Evolutionary conservation across 2,329 filamentous ascomycete species (phyloP).

Genomic region (Diaporthe vaccinii): DNA sequence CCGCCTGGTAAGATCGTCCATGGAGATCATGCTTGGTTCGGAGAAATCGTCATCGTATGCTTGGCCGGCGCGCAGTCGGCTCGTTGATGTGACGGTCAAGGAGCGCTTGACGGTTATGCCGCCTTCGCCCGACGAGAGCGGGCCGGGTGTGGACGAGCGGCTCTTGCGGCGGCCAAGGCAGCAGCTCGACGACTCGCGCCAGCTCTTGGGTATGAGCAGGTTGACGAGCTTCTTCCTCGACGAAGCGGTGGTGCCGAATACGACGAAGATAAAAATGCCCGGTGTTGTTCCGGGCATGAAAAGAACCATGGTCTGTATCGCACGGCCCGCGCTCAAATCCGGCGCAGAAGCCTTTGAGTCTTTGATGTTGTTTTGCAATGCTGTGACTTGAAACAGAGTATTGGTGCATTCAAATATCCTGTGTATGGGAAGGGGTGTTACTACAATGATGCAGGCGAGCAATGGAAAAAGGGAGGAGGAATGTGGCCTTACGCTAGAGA

Average conservation of each 20-base stretch:
- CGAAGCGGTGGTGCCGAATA: conserved; percentile 45
- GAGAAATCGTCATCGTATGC: conserved; percentile 10
- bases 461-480: too few relatives aligned
- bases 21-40: conserved; percentile 33
- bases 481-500: conserved; percentile 42
- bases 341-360: conserved; percentile 38
- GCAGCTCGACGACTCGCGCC: conserved; percentile 14
- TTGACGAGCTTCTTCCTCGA: conserved; percentile 43
- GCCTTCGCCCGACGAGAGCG: neutral
- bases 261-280: conserved; percentile 43
- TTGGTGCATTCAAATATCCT: conserved; percentile 48
- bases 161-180: neutral
- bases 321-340: conserved; percentile 42
- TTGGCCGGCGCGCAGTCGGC: conserved; percentile 14
- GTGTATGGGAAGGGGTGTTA: neutral
- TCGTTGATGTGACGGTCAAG: conserved; percentile 37
- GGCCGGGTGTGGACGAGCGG: neutral
- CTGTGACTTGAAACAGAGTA: conserved; percentile 46
- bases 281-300: conserved; percentile 45
- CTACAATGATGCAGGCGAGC: neutral
- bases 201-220: conserved; percentile 38
- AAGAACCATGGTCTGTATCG: conserved; percentile 40
- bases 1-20: conserved; percentile 27
- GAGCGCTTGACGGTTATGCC: conserved; percentile 38
- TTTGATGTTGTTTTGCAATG: conserved; percentile 42